Conservation (phyloP, 1,284 basidiomycete species). For the Irpex sp. region DNA sequence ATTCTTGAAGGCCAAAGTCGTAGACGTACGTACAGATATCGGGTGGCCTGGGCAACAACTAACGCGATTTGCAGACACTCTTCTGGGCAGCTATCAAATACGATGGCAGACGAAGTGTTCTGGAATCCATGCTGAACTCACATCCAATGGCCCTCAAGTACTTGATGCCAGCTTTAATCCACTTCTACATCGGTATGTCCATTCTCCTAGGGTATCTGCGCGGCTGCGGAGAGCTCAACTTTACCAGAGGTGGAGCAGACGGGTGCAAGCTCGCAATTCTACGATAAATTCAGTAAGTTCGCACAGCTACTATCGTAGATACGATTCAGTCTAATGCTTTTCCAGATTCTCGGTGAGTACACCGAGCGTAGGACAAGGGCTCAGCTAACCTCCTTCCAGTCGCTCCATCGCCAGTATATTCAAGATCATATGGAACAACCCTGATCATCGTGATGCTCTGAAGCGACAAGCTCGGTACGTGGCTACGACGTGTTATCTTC, state of each 20-base stretch:
- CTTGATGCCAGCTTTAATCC: constrained; percentile 88
- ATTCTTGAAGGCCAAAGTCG: constrained; percentile 96
- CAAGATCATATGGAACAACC: constrained; percentile 87
- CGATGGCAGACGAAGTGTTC: constrained; percentile 70
- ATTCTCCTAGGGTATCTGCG: too few relatives aligned
- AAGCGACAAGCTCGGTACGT: constrained; percentile 71
- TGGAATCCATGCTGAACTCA: constrained; percentile 80
- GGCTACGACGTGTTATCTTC: neutral
- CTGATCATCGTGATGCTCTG: constrained; percentile 79
- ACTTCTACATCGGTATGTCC: constrained; percentile 84
- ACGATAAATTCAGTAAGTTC: constrained; percentile 90
- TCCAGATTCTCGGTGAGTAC: constrained; percentile 50
- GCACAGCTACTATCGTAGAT: constrained; percentile 3
- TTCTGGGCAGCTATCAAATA: constrained; percentile 80
- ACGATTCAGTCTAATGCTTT: neutral
- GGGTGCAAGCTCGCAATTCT: constrained; percentile 96
- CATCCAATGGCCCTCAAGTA: constrained; percentile 84
- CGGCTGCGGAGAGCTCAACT: neutral
- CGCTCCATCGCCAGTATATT: constrained; percentile 84
- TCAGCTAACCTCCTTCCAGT: constrained; percentile 29
- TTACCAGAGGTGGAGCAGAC: constrained; percentile 90
- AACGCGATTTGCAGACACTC: constrained; percentile 54
- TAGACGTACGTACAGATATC: constrained; percentile 57
- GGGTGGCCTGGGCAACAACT: neutral
- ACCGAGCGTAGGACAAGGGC: neutral